These are phyloP conservation scores for Schizopora paradoxa DNA, from an alignment of 1,284 basidiomycete genomes.

Conservation along the genomic window DNA sequence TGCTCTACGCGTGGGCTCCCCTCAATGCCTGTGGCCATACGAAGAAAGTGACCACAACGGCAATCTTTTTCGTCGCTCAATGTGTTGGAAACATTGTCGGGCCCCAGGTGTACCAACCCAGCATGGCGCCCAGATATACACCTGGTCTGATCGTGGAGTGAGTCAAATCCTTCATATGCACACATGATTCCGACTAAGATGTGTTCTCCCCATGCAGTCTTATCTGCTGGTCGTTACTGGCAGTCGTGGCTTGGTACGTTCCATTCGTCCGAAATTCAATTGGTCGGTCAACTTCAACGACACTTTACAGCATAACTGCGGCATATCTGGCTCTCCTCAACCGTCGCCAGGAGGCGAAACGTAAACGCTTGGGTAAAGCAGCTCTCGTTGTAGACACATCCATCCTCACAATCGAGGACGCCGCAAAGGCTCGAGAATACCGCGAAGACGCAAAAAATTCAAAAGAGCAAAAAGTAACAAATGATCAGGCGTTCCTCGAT, in stretches of 20 bases:
- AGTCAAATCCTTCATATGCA: conserved; percentile 8
- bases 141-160: conserved; percentile 34
- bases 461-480: conserved; percentile 24
- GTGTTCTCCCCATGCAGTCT: conserved; percentile 27
- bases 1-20: conserved; percentile 39
- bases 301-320: conserved; percentile 31
- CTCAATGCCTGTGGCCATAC: conserved; percentile 42
- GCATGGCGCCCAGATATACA: conserved; percentile 36
- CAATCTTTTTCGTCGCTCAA: conserved; percentile 37
- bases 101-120: conserved; percentile 34
- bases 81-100: conserved; percentile 37
- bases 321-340: conserved; percentile 38
- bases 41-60: conserved; percentile 37
- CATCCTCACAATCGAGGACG: conserved; percentile 30
- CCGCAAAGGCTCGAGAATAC: conserved; percentile 21
- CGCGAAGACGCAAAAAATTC: conserved; percentile 18
- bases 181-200: conserved; percentile 6
- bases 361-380: conserved; percentile 34
- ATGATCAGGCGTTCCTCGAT: conserved; percentile 40
- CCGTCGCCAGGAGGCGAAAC: conserved; percentile 32
- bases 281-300: too few species aligned
- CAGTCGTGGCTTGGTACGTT: conserved; percentile 22
- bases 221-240: conserved; percentile 34
- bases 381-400: conserved; percentile 37
- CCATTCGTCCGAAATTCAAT: not conserved